Percentiles rank a stretch among this genome's conserved stretches.
These are phyloP conservation scores for Magnolia changhungtana DNA, from an alignment of 164 flowering plant genomes.

Conservation along the genomic window DNA sequence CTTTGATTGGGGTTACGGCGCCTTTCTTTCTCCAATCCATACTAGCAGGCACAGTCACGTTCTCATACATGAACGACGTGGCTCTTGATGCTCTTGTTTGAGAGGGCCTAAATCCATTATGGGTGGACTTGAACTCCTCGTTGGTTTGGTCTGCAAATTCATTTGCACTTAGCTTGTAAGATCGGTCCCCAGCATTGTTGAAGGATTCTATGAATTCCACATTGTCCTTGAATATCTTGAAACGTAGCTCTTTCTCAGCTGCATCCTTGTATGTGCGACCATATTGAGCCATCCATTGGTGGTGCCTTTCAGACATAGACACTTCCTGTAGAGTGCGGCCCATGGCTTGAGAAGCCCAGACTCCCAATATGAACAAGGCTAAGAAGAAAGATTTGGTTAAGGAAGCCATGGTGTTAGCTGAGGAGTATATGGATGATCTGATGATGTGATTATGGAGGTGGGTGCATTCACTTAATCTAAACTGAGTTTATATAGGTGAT, in stretches of 20 bases:
- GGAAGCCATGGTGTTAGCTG: too few species aligned
- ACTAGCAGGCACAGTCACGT: slow-evolving; percentile 6
- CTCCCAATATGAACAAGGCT: not conserved
- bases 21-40: slow-evolving; percentile 43
- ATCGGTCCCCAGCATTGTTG: slow-evolving; percentile 11
- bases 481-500: too few species aligned
- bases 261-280: slow-evolving; percentile 13
- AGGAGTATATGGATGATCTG: too few species aligned
- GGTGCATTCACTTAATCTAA: too few species aligned
- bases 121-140: slow-evolving; percentile 27
- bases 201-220: slow-evolving; percentile 24
- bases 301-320: slow-evolving; percentile 14
- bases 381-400: too few species aligned
- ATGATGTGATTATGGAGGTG: too few species aligned
- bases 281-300: slow-evolving; percentile 19
- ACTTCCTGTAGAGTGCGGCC: not conserved
- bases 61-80: slow-evolving; percentile 4
- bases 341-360: slow-evolving; percentile 4
- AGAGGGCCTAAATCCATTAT: slow-evolving; percentile 16
- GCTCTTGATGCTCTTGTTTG: not conserved
- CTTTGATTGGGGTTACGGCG: slow-evolving; percentile 37
- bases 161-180: slow-evolving; percentile 24
- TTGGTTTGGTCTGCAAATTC: slow-evolving; percentile 29
- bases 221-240: slow-evolving; percentile 32
- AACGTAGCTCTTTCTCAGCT: slow-evolving; percentile 19